These are phyloP conservation scores for Claviceps sp. DNA, from an alignment of 2,329 filamentous ascomycete species.

Conservation along the genomic window DNA sequence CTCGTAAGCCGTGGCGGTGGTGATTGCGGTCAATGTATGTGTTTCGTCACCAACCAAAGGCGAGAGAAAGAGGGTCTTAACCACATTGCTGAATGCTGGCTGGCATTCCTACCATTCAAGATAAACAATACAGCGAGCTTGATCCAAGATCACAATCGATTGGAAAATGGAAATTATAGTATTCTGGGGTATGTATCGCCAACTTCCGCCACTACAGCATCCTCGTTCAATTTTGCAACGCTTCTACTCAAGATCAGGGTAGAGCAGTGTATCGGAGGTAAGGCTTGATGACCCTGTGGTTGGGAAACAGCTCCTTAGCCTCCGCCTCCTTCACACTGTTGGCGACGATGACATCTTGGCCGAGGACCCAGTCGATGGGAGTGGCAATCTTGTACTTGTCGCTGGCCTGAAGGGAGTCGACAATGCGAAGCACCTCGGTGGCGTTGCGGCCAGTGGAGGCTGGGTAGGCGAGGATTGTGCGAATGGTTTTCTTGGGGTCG, in stretches of 20 bases:
- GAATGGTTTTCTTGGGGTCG: slow-evolving; percentile 86
- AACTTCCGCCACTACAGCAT: neutral
- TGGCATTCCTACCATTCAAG: neutral
- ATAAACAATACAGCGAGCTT: neutral
- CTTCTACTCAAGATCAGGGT: slow-evolving; percentile 34
- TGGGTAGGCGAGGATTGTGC: slow-evolving; percentile 84
- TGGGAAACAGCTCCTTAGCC: slow-evolving; percentile 76
- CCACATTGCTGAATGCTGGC: too few species aligned
- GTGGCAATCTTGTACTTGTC: slow-evolving; percentile 83
- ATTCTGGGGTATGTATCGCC: too few species aligned
- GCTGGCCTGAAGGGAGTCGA: slow-evolving; percentile 68
- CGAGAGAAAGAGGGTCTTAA: too few species aligned
- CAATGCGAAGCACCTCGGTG: slow-evolving; percentile 62
- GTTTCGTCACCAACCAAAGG: too few species aligned
- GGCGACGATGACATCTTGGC: slow-evolving; percentile 87
- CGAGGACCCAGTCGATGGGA: slow-evolving; percentile 80
- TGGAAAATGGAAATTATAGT: too few species aligned
- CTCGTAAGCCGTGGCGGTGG: too few species aligned
- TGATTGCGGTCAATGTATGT: too few species aligned
- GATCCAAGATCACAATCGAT: neutral
- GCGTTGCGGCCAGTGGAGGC: slow-evolving; percentile 80
- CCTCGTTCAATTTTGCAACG: neutral
- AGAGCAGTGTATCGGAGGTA: slow-evolving; percentile 63
- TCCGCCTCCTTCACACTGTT: slow-evolving; percentile 71
- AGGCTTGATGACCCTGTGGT: slow-evolving; percentile 54